Evolutionary conservation across 2,329 filamentous ascomycete genomes (phyloP), one percentile per base, ranked within the genome.

Genomic region (Aspergillus hortae): DNA sequence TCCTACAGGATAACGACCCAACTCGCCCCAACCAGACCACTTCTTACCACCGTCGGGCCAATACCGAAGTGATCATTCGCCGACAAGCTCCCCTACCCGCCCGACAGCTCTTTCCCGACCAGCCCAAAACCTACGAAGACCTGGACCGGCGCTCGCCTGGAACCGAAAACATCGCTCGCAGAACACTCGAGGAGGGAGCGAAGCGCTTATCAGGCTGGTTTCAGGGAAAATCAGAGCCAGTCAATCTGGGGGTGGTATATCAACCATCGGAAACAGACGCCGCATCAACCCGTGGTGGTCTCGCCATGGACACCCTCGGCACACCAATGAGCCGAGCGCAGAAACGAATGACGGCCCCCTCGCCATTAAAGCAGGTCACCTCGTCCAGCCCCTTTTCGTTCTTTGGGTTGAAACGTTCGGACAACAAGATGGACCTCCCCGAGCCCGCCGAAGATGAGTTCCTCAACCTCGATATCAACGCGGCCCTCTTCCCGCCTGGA

Each of bases 401-500:
- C 57, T 77, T 77, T 54, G 66, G 67, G 2, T 62, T 72, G 46
- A 70, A 69, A 32, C 56, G 69, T 36, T 63, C 67, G 35, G 57
- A 66, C 19, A 56, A 60, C 19, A 56, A 60, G 41, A 36, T 61
- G 2, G 55, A 63, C 23, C 59, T 65, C 5, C 70, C 68, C 6
- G 70, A 69, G 49, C 70, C 68, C 7, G 68, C 77, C n/a, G 64
- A 70, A 36, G 81, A 85, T 59, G 77, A 81, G 51, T 68, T 85
- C 21, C 66, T 81, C 6, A 79, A 76, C 49, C 65, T 85, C 41
- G 79, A 83, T 64, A 77, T 85, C 57, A 69, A 72, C 33, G 71
- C 74, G 25, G 71, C 78, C 5, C 74, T 85, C 38, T 83, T 82
- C 57, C 80, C 81, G 5, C 67, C 77, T 33, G 77, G 77, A 2